A percentile compares a stretch with the other conserved stretches of the same genome.
These are phyloP conservation scores for Cryptosporidium sp. DNA, from an alignment of 169 alveolate genomes.

Conservation along the genomic window DNA sequence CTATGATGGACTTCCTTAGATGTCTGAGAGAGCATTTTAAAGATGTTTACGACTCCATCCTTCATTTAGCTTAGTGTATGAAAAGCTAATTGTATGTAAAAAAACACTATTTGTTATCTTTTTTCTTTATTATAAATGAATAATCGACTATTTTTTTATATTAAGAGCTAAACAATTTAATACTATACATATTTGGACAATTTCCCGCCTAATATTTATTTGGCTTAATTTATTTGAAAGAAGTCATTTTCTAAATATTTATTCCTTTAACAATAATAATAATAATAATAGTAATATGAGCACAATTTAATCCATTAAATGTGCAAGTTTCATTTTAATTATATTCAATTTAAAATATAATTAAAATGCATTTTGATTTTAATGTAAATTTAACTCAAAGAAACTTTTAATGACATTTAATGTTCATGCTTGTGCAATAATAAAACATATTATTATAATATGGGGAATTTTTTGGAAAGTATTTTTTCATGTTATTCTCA, in stretches of 20 bases:
- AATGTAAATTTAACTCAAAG: neutral
- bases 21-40: slow-evolving; percentile 68
- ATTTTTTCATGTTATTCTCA: neutral
- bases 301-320: slow-evolving; percentile 73
- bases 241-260: no score
- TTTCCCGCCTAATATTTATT: neutral
- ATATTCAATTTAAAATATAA: neutral
- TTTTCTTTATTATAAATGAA: no score
- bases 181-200: neutral
- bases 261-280: neutral
- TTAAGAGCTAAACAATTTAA: no score
- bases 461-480: slow-evolving; percentile 4
- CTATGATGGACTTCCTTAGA: slow-evolving; percentile 77
- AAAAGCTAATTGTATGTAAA: neutral
- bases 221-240: neutral
- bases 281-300: neutral
- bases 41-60: neutral
- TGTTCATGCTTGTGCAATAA: slow-evolving; percentile 76
- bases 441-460: neutral
- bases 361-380: neutral
- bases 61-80: neutral
- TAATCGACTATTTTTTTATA: no score
- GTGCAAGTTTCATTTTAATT: slow-evolving; percentile 24
- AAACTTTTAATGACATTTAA: slow-evolving; percentile 44
- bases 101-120: no score